Evolutionary conservation across 352 stramenopile genomes (phyloP).

Genomic region (Phytophthora sp.): DNA sequence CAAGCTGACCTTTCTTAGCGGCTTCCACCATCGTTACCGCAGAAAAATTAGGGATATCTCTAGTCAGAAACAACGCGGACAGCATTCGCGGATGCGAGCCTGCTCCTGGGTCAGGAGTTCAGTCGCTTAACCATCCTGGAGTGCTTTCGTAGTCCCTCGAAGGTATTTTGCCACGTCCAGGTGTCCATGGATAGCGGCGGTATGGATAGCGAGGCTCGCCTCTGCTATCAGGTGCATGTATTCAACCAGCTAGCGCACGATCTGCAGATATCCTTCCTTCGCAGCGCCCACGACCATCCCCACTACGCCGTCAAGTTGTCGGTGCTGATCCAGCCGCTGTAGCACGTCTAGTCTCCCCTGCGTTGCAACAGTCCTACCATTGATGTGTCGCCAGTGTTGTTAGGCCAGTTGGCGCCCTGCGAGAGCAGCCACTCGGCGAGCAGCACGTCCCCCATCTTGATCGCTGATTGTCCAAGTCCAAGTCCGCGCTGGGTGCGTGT

Average conservation of each 20-base stretch:
- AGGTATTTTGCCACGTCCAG: constrained; percentile 13
- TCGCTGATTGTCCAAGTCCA: background rate
- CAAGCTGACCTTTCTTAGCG: background rate
- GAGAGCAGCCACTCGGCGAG: background rate
- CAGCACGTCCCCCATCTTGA: background rate
- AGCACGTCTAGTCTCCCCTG: constrained; percentile 26
- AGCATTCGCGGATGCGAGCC: too few species aligned
- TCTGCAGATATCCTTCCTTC: background rate
- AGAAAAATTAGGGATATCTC: too few species aligned
- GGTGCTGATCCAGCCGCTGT: background rate
- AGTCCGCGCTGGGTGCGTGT: background rate
- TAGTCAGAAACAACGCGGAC: too few species aligned
- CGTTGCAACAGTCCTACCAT: background rate
- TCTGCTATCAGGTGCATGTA: background rate
- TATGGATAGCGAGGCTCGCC: background rate
- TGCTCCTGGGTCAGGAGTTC: too few species aligned
- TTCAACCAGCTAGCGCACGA: constrained; percentile 4
- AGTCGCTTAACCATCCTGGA: background rate
- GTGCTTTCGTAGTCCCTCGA: background rate
- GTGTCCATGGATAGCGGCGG: constrained; percentile 1
- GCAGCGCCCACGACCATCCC: background rate
- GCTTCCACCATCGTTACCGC: background rate
- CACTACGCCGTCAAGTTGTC: background rate
- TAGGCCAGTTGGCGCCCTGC: background rate
- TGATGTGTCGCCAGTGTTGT: background rate